Evolutionary conservation across 805 yeast genomes (phyloP), one percentile per base, ranked within the genome.

Genomic region (Debaryomyces hansenii): DNA sequence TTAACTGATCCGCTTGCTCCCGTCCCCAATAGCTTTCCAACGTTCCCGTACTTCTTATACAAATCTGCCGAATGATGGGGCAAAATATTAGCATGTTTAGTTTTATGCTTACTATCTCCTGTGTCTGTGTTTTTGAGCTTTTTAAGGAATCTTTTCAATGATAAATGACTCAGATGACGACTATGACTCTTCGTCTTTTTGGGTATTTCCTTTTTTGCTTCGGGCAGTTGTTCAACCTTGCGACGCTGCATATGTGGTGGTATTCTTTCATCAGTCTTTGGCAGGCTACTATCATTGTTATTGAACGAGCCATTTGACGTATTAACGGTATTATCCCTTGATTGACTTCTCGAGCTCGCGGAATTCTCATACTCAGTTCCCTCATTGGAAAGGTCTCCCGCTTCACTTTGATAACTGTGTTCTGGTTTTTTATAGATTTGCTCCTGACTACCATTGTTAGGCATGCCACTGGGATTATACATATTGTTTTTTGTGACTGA

Each of bases 1-100:
- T 86, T 79, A n/a, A 91, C 98, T 0, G 94, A 85, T 1, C 98
- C 97, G 20, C 96, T 91, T 1, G 97, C 97, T 11, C 98, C 98
- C 47, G 91, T 83, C 18, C 98, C 98, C 41, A 90, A 71, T 18
- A 85, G 72, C 51, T 78, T 78, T 10, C 95, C 95, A 20, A 82
- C 74, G 5, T 61, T 48, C 35, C 95, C 94, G 64, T 89, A 90
- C 56, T 85, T 84, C 44, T 81, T 53, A 44, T 58, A 63, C 20
- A 71, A 49, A 8, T 58, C 59, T 14, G 68, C 54, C 47, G 50
- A 43, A 4, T 60, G 35, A 44, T 56, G 61, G 14, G 55, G 59
- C 33, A 51, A 41, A 11, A 49, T 28, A 10, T 43, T 34, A 28
- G n/a, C 18, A 21, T 42, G 51, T 39, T 28, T 29, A 31, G 2